Evolutionary conservation across 805 yeast species (phyloP), one percentile per base, ranked within the genome.

Genomic region (Saturnispora zaruensis): DNA sequence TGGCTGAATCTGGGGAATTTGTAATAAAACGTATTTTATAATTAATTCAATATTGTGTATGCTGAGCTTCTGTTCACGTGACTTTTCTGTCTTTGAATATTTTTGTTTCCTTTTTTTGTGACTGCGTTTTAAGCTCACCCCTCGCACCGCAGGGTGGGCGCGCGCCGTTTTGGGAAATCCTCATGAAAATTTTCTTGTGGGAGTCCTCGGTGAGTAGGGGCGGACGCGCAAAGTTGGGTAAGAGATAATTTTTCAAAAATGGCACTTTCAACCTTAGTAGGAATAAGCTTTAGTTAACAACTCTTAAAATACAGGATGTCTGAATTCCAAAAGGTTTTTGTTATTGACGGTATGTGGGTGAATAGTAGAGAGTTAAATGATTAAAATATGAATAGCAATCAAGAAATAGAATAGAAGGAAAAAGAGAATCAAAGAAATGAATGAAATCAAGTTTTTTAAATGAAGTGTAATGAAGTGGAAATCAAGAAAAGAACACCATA

Each of bases 271-370:
- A 28, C 32, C 28, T 38, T 21, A n/a, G 13, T 18, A 18, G 6
- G 28, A 16, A 38, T 21, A 18, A 43, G 16, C 20, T 28, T 43
- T 25, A 28, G 37, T 43, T 34, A 45, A 41, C 43, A 41, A 48
- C 46, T 41, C 43, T 30, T 32, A 32, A 33, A 32, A 23, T 41
- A 57, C 50, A 13, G 18, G 37, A 83, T 84, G 89, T 82, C 86
- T 76, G 79, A 87, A 73, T 88, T 83, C 75, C 95, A 89, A 81
- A 91, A 95, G 78, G 95, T 86, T 79, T 87, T 87, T 80, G 96
- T 90, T 77, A 84, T 89, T 82, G 96, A 89, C 82, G 96, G 95
- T 78, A 79, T 68, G 82, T 77, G 32, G 13, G 13, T 14, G 32
- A 28, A 28, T 28, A 14, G 13, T 28, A 28, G 32, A 28, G 32